A percentile compares a stretch with the other conserved stretches of the same genome.
Conservation (phyloP, 2,329 filamentous ascomycete species). For the Triangularia verruculosa region DNA sequence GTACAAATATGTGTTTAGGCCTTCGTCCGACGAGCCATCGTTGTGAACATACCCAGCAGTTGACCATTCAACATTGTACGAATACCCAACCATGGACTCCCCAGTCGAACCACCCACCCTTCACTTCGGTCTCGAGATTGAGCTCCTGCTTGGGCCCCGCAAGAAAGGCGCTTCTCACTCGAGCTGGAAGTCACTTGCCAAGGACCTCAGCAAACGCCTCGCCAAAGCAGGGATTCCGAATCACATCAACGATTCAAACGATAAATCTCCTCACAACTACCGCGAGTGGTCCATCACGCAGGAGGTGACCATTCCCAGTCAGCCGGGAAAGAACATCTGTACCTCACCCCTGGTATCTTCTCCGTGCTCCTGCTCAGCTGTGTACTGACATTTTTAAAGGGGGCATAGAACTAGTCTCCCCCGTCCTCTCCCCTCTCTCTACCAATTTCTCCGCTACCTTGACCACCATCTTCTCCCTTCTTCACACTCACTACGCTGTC, state of each 20-base stretch:
- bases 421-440: slow-evolving; percentile 30
- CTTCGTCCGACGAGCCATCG: no score
- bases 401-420: slow-evolving; percentile 38
- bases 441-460: slow-evolving; percentile 30
- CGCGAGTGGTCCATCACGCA: slow-evolving; percentile 38
- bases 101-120: slow-evolving; percentile 9
- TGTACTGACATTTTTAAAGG: slow-evolving; percentile 21
- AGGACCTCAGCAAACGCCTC: slow-evolving; percentile 35
- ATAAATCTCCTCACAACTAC: slow-evolving; percentile 34
- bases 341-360: slow-evolving; percentile 4
- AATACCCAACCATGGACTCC: neutral
- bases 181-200: slow-evolving; percentile 35
- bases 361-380: neutral
- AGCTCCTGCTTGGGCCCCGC: slow-evolving; percentile 36
- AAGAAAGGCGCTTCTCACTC: slow-evolving; percentile 31
- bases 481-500: slow-evolving; percentile 30
- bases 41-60: no score
- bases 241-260: slow-evolving; percentile 33
- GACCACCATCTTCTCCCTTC: slow-evolving; percentile 31
- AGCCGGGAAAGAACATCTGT: slow-evolving; percentile 34
- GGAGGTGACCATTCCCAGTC: slow-evolving; percentile 36
- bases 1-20: no score
- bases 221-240: slow-evolving; percentile 34
- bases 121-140: slow-evolving; percentile 39
- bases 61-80: no score